phyloP scores from a whole-genome alignment of 1,284 basidiomycete species.

The Rhodotorula sp. region DNA sequence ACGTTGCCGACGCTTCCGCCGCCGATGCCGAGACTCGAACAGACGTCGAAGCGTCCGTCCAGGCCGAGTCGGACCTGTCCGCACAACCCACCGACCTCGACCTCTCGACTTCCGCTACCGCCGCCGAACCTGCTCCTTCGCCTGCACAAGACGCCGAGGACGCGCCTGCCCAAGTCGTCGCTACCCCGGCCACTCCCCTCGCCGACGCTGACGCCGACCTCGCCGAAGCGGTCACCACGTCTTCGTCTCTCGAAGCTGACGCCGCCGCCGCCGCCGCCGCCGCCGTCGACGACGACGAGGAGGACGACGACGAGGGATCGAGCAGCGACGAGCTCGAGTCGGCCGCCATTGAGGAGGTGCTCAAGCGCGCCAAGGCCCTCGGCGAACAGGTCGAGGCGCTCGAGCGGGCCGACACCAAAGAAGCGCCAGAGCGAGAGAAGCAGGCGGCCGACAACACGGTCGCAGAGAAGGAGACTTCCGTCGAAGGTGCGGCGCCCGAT shows the following conservation, averaged over 20 bases:
- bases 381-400: background rate
- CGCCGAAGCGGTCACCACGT: no score
- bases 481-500: no score
- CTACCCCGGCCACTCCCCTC: background rate
- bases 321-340: background rate
- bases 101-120: background rate
- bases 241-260: background rate
- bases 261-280: background rate
- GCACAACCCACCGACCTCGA: background rate
- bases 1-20: background rate
- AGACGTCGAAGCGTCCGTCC: background rate
- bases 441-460: background rate
- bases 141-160: background rate
- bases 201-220: no score
- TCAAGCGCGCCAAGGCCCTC: constrained; percentile 5
- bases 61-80: background rate
- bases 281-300: background rate
- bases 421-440: background rate
- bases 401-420: background rate
- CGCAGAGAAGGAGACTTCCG: background rate
- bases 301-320: background rate
- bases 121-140: background rate
- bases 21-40: background rate
- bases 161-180: background rate
- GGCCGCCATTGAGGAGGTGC: background rate